Evolutionary conservation across 2,329 filamentous ascomycete species (phyloP).

Genomic region (Pseudocercospora vitis): DNA sequence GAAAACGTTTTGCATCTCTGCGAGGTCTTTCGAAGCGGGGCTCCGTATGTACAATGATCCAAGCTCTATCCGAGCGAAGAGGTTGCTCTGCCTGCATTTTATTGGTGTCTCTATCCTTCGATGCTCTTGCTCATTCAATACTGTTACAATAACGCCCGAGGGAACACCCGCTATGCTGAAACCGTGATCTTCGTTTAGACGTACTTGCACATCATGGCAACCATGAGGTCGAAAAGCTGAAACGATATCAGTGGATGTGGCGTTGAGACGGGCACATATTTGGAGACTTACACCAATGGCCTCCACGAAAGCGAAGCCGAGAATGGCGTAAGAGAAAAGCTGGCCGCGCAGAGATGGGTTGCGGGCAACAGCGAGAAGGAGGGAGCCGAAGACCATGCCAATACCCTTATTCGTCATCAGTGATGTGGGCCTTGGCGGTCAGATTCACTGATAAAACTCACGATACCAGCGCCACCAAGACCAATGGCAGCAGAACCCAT

Average conservation of each 20-base stretch:
- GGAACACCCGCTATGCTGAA: conserved; percentile 22
- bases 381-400: conserved; percentile 88
- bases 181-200: conserved; percentile 35
- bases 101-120: conserved; percentile 22
- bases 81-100: conserved; percentile 11
- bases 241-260: neutral
- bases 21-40: conserved; percentile 5
- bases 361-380: conserved; percentile 85
- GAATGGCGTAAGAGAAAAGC: conserved; percentile 94
- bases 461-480: conserved; percentile 53
- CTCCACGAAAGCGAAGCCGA: conserved; percentile 93
- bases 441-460: neutral
- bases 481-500: conserved; percentile 88
- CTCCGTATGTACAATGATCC: conserved; percentile 8
- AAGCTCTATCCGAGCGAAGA: conserved; percentile 8
- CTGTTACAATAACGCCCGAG: conserved; percentile 26
- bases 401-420: conserved; percentile 88
- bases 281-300: conserved; percentile 65
- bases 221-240: conserved; percentile 77
- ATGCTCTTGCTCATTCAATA: conserved; percentile 25
- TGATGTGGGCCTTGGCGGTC: neutral
- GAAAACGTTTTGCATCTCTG: conserved; percentile 4
- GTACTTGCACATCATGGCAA: conserved; percentile 85
- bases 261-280: neutral
- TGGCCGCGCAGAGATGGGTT: conserved; percentile 93